Evolutionary conservation across 371 early-diverging fungal genomes (phyloP), one percentile per base, ranked within the genome.

Genomic region (Thermomucor indicae-seudaticae): DNA sequence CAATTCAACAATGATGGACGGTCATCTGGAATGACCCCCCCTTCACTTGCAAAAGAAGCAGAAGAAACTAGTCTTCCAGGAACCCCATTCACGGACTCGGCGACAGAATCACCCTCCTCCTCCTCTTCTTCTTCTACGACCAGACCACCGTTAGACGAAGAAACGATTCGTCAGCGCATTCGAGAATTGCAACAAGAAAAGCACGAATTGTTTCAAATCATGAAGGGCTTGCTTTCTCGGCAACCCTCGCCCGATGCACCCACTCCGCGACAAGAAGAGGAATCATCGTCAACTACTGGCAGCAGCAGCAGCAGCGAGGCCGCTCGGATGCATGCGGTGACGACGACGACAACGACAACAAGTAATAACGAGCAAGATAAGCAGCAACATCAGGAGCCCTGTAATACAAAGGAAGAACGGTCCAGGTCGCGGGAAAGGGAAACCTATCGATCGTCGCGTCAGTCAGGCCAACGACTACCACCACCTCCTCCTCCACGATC

Each of bases 201-300:
- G 35, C 71, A 71, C 51, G 47, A 46, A 30, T 43, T 71, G n/a
- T 71, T 71, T 40, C 71, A 67, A 48, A 50, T 52, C 40, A 64
- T 71, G 67, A 71, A 65, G 41, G 58, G 60, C 23, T 44, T 71
- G 38, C 31, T 70, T 29, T 53, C 64, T 14, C 35, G 53, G 14
- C 55, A 47, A 23, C 32, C 39, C 37, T 4, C 48, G 12, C 19
- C 38, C 5, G 43, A 11, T 25, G 25, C 43, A 40, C 20, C 43
- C 20, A 17, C 43, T 23, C n/a, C 19, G 25, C 25, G 23, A 42
- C 17, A 39, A 39, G 27, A 35, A 49, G 23, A n/a, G n/a, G n/a
- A n/a, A 14, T 14, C 39, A 49, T 24, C 40, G 41, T 37, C 43
- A 39, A 32, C 8, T 6, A 17, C 29, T 42, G 40, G 17, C 20